Base-by-base conservation (phyloP, 225 moss, liverwort and hornwort genomes). In the Pseudoscleropodium purum region DNA sequence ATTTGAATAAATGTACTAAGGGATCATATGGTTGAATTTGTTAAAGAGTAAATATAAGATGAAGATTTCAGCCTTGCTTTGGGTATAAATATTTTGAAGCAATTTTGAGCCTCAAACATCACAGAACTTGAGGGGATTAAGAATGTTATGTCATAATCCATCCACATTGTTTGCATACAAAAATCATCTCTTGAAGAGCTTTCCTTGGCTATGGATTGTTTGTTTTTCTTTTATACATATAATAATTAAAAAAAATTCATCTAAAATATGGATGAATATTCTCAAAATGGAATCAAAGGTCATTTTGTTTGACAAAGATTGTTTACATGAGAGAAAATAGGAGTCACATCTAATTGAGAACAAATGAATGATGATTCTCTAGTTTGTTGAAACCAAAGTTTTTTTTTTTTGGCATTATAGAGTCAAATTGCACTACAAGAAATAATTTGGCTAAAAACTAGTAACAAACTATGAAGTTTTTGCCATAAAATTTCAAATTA, bases 111-210 rank as follows among this genome's bases (percentile, higher is more conserved):
- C 1, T 45, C 29, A 20, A 33, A 49, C 51, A 76, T 76, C 0
- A 0, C 0, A 0, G 0, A 30, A 33, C 13, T 51, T 13, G 2
- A 5, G 6, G 12, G 1, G 1, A 2, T 4, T 75, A 20, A 75
- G 2, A 33, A 51, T 76, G 20, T 33, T 51, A 51, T 51, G 6
- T 51, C 5, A 47, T 33, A 18, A 19, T 33, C 33, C 51, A 76
- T 33, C 19, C 13, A 51, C 33, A 51, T 17, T 33, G 5, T 49
- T 12, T 49, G 12, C 18, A 7, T 20, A 51, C 6, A 51, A 47
- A 29, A 47, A 75, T 12, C 51, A 75, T 75, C 20, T 49, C 7
- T 20, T 20, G 20, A 8, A 75, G 0, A 31, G 4, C 7, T 75
- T 20, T 2, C 33, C 3, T 11, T 51, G 75, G 18, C 11, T 75